phyloP scores from a whole-genome alignment of 1,284 basidiomycete genomes.

The Trichosporon ovoides region DNA sequence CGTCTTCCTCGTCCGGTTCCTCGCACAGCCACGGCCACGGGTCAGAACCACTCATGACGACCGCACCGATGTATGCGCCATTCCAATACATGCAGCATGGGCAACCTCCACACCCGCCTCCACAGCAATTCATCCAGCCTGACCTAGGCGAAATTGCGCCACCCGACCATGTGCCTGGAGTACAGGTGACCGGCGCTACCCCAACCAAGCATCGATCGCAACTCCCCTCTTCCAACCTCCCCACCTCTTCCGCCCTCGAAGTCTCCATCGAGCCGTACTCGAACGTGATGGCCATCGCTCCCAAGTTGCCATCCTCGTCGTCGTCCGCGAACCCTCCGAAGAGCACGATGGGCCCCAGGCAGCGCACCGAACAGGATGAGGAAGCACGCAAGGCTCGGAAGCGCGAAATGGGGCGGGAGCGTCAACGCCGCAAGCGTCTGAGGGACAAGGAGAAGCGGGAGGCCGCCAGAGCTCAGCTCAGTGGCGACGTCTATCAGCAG shows the following conservation, averaged over 20 bases:
- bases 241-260: neutral
- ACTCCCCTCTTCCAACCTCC: neutral
- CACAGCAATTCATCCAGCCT: conserved; percentile 2
- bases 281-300: neutral
- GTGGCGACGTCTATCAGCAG: conserved; percentile 8
- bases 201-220: conserved; percentile 25
- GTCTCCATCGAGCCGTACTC: conserved; percentile 5
- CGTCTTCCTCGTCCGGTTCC: neutral
- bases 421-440: conserved; percentile 23
- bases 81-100: conserved; percentile 9
- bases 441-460: conserved; percentile 25
- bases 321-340: conserved; percentile 5
- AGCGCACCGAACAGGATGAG: conserved; percentile 13
- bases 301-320: neutral
- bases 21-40: conserved; percentile 1
- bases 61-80: conserved; percentile 5
- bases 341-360: conserved; percentile 7
- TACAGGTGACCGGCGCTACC: conserved; percentile 29
- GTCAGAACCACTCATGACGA: conserved; percentile 2
- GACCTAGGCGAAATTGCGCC: neutral
- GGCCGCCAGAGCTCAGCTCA: neutral
- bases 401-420: conserved; percentile 22
- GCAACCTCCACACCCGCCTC: conserved; percentile 3
- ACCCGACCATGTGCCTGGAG: conserved; percentile 4
- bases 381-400: conserved; percentile 22